Conservation (phyloP, 2,329 filamentous ascomycete species). For the Lachnellula subtilissima region DNA sequence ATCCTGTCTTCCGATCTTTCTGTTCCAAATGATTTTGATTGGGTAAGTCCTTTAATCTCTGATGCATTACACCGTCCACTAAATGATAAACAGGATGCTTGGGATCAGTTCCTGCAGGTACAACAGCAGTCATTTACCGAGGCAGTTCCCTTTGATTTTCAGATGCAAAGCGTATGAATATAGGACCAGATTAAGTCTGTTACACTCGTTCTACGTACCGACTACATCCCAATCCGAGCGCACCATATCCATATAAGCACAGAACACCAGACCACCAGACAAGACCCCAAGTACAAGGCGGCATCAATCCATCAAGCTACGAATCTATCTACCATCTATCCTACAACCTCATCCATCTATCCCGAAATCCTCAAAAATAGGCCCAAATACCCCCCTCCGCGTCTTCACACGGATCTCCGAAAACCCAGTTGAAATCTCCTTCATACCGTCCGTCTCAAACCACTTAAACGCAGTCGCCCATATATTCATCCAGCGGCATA, state of each 20-base stretch:
- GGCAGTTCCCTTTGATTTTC: neutral
- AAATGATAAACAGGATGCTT: conserved; percentile 15
- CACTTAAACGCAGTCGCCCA: conserved; percentile 26
- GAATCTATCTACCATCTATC: neutral
- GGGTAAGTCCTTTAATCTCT: conserved; percentile 12
- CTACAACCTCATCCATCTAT: neutral
- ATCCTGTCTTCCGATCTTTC: conserved; percentile 14
- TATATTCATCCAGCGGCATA: conserved; percentile 33
- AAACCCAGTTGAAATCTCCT: conserved; percentile 31
- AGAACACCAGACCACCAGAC: too few relatives aligned
- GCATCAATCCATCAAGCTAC: neutral
- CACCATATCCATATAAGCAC: neutral
- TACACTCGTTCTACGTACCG: neutral
- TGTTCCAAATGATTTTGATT: conserved; percentile 18
- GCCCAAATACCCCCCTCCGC: conserved; percentile 17
- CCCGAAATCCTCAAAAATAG: conserved; percentile 13
- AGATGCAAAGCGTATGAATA: neutral
- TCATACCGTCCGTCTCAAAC: conserved; percentile 26
- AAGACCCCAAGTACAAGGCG: neutral
- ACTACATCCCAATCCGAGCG: neutral
- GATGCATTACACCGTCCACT: neutral
- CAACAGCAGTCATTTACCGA: conserved; percentile 1
- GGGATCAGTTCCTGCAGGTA: conserved; percentile 18
- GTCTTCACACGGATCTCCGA: conserved; percentile 18
- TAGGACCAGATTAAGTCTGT: neutral